phyloP scores from a whole-genome alignment of 2,329 filamentous ascomycete species.

The Karstenula rhodostoma region DNA sequence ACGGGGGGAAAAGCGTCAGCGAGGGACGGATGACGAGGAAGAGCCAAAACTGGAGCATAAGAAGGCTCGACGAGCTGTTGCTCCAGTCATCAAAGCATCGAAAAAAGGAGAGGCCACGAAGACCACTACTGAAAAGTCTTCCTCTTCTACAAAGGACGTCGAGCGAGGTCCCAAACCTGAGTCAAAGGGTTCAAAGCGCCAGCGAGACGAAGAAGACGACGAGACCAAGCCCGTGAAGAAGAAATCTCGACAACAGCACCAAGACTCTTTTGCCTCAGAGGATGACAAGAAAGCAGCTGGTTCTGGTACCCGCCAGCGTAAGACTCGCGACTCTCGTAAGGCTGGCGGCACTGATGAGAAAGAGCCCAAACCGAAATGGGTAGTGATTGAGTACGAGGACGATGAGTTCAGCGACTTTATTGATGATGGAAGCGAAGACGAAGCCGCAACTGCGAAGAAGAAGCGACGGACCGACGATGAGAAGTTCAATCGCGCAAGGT shows the following conservation, averaged over 20 bases:
- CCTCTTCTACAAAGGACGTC: too few relatives aligned
- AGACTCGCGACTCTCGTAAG: background rate
- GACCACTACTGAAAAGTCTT: background rate
- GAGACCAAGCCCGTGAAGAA: background rate
- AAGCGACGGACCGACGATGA: background rate
- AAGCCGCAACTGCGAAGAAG: background rate
- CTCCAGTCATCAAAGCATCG: background rate
- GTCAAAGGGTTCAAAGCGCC: background rate
- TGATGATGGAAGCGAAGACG: background rate
- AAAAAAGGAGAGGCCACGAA: background rate
- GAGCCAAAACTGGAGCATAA: background rate
- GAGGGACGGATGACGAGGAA: background rate
- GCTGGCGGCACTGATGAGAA: background rate
- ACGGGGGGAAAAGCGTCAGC: background rate
- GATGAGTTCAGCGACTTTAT: background rate
- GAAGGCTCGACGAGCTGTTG: background rate
- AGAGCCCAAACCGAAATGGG: background rate
- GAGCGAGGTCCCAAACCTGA: background rate
- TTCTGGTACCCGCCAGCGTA: too few relatives aligned
- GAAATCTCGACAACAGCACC: background rate
- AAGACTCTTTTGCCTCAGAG: background rate
- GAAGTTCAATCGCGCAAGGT: background rate
- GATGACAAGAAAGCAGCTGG: background rate
- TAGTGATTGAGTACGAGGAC: background rate
- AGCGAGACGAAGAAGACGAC: background rate